These are phyloP conservation scores for Phenoliferia sp. DNA, from an alignment of 1,284 basidiomycete species.

Conservation along the genomic window DNA sequence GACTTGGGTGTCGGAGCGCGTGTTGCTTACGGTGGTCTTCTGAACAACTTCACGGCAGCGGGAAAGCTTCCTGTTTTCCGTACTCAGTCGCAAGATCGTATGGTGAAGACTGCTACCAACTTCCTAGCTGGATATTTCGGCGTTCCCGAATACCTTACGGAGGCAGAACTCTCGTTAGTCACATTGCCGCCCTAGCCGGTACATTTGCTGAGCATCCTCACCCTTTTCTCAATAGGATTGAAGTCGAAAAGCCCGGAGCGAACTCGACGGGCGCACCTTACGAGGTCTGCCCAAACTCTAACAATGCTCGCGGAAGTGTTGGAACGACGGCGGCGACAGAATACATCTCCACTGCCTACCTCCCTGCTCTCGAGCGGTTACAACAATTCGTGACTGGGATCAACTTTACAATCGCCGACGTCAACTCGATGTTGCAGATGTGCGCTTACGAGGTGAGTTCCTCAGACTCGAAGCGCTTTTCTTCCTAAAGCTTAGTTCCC, in stretches of 20 bases:
- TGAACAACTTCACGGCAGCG: conserved; percentile 42
- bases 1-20: conserved; percentile 36
- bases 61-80: conserved; percentile 45
- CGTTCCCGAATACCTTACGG: conserved; percentile 75
- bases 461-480: no score
- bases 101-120: conserved; percentile 46
- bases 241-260: conserved; percentile 46
- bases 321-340: conserved; percentile 35
- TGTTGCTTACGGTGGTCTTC: conserved; percentile 54
- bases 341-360: conserved; percentile 16
- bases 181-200: neutral
- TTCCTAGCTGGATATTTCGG: conserved; percentile 42
- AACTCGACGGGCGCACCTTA: conserved; percentile 50
- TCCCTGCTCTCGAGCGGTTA: conserved; percentile 23
- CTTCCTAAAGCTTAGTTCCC: no score
- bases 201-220: neutral
- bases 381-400: conserved; percentile 12
- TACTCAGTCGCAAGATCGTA: conserved; percentile 47
- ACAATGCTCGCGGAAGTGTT: conserved; percentile 33
- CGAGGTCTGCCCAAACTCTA: conserved; percentile 36
- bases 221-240: conserved; percentile 43
- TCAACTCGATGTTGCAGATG: conserved; percentile 40
- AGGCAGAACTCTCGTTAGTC: conserved; percentile 59
- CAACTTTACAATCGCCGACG: conserved; percentile 36
- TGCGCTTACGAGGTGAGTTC: conserved; percentile 25